Evolutionary conservation across 2,329 filamentous ascomycete species (phyloP).

Genomic region (Didymellaceae sp.): DNA sequence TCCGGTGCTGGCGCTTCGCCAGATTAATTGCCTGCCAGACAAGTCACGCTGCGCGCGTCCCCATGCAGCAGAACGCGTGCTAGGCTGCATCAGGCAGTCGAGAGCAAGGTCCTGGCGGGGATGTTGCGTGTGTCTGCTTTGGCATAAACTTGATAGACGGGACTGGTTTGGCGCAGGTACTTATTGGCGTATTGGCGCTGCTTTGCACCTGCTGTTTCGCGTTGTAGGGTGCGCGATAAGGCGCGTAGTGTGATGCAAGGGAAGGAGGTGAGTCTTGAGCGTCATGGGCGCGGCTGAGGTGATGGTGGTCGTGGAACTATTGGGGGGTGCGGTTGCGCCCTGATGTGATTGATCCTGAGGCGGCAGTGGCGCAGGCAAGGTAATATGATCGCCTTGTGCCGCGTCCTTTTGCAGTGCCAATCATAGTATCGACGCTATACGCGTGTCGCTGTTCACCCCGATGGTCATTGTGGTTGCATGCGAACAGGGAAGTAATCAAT

Average conservation of each 20-base stretch:
- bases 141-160: too few species aligned
- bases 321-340: not conserved
- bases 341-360: conserved; percentile 1
- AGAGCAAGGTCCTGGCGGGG: not conserved
- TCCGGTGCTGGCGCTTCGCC: conserved; percentile 11
- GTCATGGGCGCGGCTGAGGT: not conserved
- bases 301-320: not conserved
- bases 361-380: conserved; percentile 16
- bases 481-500: not conserved
- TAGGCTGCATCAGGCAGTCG: conserved; percentile 10
- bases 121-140: too few species aligned
- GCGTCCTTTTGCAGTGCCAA: not conserved
- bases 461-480: not conserved
- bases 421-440: not conserved
- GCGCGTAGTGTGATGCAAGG: not conserved
- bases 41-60: conserved; percentile 11
- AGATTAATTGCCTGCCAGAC: conserved; percentile 9
- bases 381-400: conserved; percentile 5
- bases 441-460: not conserved
- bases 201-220: not conserved
- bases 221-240: not conserved
- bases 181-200: not conserved
- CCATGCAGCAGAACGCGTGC: not conserved
- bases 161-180: too few species aligned
- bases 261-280: not conserved